Evolutionary conservation across 1,284 basidiomycete species (phyloP), one percentile per base, ranked within the genome.

Genomic region (Moesziomyces sp.): DNA sequence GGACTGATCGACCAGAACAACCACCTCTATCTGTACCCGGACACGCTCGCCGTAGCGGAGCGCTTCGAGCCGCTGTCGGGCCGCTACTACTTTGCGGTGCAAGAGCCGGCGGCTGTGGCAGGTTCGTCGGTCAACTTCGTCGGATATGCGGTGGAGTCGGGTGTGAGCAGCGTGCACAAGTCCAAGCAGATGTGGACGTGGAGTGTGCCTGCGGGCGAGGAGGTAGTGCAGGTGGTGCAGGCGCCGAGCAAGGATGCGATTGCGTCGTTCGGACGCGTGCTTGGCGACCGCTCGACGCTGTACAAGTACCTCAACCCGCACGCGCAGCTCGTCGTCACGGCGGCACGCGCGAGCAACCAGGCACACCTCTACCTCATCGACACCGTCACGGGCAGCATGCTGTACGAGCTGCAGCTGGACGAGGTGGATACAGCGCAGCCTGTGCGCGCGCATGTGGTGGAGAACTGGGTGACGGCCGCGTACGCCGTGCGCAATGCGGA

Each of bases 281-380:
- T 93, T 2, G 93, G 92, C 7, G 91, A 97, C 84, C 89, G 95
- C 61, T 89, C 89, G 28, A 94, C 94, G 43, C 84, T 97, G 57
- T 96, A 97, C 88, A 98, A 98, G 86, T 97, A 96, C 83, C 88
- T 97, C 70, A 96, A 96, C 83, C 91, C 92, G 6, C 89, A 93
- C 74, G 80, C 93, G 18, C 87, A 91, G 45, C 89, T 91, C 3
- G 86, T 93, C 28, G 84, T 87, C 5, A 85, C 86, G 5, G 80
- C 84, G 8, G 66, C 79, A 8, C 48, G 50, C 1, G 48, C 40
- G 4, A 68, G 63, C 1, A 81, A 91, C 75, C 89, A 56, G 38
- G 76, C 67, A 6, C 59, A 89, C 2, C 80, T 97, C 10, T 91
- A 92, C 77, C 85, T 97, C 8, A 76, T 97, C 19, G 93, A 97